phyloP scores from a whole-genome alignment of 163 green algal species.

The Chlamydomonas reinhardtii region DNA sequence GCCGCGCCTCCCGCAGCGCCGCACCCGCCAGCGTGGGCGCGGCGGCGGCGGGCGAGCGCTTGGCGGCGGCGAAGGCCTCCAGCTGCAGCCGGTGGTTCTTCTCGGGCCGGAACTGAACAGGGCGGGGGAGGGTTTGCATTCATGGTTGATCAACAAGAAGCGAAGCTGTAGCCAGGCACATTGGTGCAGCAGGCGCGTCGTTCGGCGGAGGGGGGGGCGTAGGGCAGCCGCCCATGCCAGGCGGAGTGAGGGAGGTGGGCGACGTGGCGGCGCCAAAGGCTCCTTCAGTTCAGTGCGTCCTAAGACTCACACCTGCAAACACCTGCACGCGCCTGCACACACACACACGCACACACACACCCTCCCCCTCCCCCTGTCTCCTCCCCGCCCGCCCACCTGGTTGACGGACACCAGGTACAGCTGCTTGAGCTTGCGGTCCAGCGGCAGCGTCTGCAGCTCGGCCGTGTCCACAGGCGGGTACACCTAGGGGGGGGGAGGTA shows the following conservation, averaged over 20 bases:
- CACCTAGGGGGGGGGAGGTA: slow-evolving; percentile 64
- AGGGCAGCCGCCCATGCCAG: too few species aligned
- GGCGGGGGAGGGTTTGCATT: too few species aligned
- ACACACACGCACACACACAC: background rate
- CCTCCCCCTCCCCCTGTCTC: slow-evolving; percentile 29
- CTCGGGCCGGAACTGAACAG: slow-evolving; percentile 93
- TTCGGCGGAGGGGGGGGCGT: too few species aligned
- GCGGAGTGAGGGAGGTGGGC: too few species aligned
- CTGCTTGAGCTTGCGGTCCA: slow-evolving; percentile 84
- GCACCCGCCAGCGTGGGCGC: slow-evolving; percentile 47
- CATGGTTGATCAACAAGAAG: too few species aligned
- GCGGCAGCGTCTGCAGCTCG: slow-evolving; percentile 79
- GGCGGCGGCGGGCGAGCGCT: slow-evolving; percentile 6
- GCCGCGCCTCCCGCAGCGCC: slow-evolving; percentile 70
- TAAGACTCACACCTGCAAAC: too few species aligned
- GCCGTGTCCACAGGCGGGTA: slow-evolving; percentile 93
- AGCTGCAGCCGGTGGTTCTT: slow-evolving; percentile 95
- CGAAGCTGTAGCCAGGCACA: too few species aligned
- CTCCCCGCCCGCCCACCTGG: slow-evolving; percentile 32
- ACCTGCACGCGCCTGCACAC: too few species aligned
- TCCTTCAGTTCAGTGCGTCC: too few species aligned
- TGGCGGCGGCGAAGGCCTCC: slow-evolving; percentile 74
- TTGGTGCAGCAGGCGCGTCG: too few species aligned
- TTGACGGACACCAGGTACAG: slow-evolving; percentile 88
- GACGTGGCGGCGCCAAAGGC: too few species aligned